Evolutionary conservation across 306 rosid genomes (phyloP).

Genomic region (Acacia acuminata): DNA sequence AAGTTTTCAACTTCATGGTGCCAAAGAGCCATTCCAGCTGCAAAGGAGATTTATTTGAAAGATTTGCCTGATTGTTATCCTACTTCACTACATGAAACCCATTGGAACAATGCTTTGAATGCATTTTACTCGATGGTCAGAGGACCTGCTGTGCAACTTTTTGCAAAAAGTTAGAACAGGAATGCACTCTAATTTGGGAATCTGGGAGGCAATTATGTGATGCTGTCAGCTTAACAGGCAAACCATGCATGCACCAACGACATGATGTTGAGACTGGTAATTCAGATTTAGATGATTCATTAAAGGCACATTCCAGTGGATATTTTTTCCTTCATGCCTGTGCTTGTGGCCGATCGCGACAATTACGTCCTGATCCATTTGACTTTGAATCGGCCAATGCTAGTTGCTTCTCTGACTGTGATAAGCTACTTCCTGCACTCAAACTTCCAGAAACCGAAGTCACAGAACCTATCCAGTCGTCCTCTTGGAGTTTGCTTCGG

Average conservation of each 20-base stretch:
- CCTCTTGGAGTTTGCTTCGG: conserved; percentile 85
- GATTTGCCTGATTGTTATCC: conserved; percentile 85
- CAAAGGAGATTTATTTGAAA: conserved; percentile 83
- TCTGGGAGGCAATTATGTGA: conserved; percentile 91
- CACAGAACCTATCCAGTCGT: conserved; percentile 56
- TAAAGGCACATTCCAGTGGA: conserved; percentile 79
- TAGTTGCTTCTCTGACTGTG: conserved; percentile 73
- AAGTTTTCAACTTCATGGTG: conserved; percentile 86
- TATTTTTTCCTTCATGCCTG: conserved; percentile 85
- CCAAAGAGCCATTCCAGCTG: conserved; percentile 73
- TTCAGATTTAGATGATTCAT: conserved; percentile 34
- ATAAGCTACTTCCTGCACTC: conserved; percentile 73
- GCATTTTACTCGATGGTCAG: conserved; percentile 78
- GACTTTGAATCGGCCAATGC: conserved; percentile 82
- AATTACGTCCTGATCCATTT: conserved; percentile 76
- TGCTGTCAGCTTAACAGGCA: conserved; percentile 90
- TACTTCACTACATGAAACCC: conserved; percentile 71
- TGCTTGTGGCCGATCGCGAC: conserved; percentile 88
- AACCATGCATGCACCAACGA: conserved; percentile 88
- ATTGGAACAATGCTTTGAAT: conserved; percentile 68
- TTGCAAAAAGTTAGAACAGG: conserved; percentile 78
- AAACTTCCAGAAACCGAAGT: conserved; percentile 61
- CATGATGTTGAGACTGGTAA: conserved; percentile 54
- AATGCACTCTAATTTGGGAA: conserved; percentile 83
- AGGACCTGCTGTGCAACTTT: conserved; percentile 73